Conservation (phyloP, 2,329 filamentous ascomycete genomes). For the Phialemoniopsis sp. region DNA sequence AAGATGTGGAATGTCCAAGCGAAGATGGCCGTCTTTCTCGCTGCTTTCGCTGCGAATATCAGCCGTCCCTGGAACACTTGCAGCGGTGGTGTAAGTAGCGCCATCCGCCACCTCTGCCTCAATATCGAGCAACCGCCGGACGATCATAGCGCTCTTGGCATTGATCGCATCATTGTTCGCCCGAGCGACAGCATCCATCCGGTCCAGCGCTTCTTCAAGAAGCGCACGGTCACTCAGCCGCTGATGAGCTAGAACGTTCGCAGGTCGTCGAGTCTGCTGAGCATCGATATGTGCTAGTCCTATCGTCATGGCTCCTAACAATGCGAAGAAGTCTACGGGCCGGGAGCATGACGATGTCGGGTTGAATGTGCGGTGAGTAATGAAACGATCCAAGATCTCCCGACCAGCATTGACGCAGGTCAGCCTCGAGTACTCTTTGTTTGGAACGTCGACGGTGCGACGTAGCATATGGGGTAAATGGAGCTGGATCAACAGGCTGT, state of each 20-base stretch:
- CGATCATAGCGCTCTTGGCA: slow-evolving; percentile 22
- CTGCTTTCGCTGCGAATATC: too few species aligned
- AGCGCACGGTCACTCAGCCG: slow-evolving; percentile 34
- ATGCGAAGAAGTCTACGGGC: slow-evolving; percentile 35
- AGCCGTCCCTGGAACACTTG: too few species aligned
- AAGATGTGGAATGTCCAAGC: too few species aligned
- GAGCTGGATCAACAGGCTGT: slow-evolving; percentile 35
- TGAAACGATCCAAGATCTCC: slow-evolving; percentile 32
- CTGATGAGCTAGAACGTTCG: slow-evolving; percentile 32
- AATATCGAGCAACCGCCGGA: slow-evolving; percentile 28
- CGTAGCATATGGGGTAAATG: slow-evolving; percentile 40
- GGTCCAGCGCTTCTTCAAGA: slow-evolving; percentile 28
- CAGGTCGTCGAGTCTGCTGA: slow-evolving; percentile 8
- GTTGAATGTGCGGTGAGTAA: slow-evolving; percentile 26
- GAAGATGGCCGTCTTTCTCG: too few species aligned
- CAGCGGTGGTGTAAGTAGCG: slow-evolving; percentile 17
- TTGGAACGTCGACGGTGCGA: slow-evolving; percentile 16
- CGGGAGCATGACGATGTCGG: slow-evolving; percentile 28
- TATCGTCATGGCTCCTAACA: slow-evolving; percentile 30
- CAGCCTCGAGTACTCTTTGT: slow-evolving; percentile 31
- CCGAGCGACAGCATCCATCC: slow-evolving; percentile 20
- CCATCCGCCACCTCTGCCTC: slow-evolving; percentile 29
- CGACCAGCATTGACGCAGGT: slow-evolving; percentile 35
- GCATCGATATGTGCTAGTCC: slow-evolving; percentile 35
- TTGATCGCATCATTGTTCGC: slow-evolving; percentile 18